Evolutionary conservation across 257 asterid species (phyloP).

Genomic region (Rubia yunnanensis): DNA sequence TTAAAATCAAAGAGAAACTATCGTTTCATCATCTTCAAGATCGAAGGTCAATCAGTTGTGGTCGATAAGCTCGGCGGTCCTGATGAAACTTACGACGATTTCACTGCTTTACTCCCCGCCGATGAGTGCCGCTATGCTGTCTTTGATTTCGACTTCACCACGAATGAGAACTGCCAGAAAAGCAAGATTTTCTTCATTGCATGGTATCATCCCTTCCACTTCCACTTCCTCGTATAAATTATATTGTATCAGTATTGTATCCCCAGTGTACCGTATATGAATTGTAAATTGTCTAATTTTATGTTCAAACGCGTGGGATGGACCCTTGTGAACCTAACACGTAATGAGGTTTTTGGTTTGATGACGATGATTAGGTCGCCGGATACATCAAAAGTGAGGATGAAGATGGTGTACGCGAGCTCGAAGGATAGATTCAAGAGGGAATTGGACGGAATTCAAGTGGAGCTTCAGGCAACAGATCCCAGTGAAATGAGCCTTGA

Average conservation of each 20-base stretch:
- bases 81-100: conserved; percentile 43
- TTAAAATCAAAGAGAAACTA: conserved; percentile 64
- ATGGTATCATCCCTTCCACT: conserved; percentile 27
- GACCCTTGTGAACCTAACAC: no score
- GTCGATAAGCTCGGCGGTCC: conserved; percentile 72
- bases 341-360: not conserved
- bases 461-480: conserved; percentile 76
- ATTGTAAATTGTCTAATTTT: no score
- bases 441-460: conserved; percentile 76
- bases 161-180: conserved; percentile 74
- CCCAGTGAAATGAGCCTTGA: conserved; percentile 90
- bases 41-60: conserved; percentile 51
- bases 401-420: conserved; percentile 90
- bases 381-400: conserved; percentile 62
- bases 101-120: conserved; percentile 47
- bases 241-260: no score
- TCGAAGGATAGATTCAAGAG: conserved; percentile 86
- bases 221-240: no score
- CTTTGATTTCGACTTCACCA: conserved; percentile 67
- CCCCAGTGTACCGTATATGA: no score
- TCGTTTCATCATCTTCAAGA: conserved; percentile 59
- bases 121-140: conserved; percentile 85
- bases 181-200: conserved; percentile 84
- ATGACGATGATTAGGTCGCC: conserved; percentile 48
- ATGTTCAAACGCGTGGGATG: no score